Evolutionary conservation across 139 green algal genomes (phyloP), one percentile per base, ranked within the genome.

Genomic region (Chlamydomonas sphaeroides): DNA sequence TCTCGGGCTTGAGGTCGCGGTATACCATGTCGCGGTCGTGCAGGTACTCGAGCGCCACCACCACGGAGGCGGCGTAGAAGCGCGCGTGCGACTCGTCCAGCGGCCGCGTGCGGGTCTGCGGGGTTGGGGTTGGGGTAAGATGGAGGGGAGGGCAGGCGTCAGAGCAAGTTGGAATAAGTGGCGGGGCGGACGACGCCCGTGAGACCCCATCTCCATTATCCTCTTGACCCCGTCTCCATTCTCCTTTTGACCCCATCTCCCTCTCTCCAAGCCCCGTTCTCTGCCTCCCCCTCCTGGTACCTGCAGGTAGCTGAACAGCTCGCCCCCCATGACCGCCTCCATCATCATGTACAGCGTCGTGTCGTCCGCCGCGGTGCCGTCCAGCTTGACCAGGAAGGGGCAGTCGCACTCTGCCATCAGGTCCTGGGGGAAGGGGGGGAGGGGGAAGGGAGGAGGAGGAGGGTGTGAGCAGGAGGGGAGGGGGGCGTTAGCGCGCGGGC

Each of bases 271-370:
- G n/a, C n/a, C n/a, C n/a, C n/a, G n/a, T n/a, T n/a, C n/a, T 51
- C 45, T 14, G 7, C 49, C 49, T 20, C 21, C 49, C 7, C 4
- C 10, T 11, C 15, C 62, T 42, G 49, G 14, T 32, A 90, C 91
- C 89, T 95, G 90, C 65, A 99, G 89, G 89, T 97, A 96, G 10
- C 89, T 93, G 88, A 99, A 99, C 17, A 99, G 88, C 89, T 99
- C 96, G 6, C 96, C 96, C 5, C 96, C 96, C 91, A 97, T 93
- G 59, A 97, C 91, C 4, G 85, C 86, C 78, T 98, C 95, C 93
- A 98, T 93, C 72, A 98, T 84, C 92, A 99, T 95, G 90, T 98
- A 98, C 41, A 95, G 71, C 39, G 80, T 90, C 30, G 86, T 72
- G 42, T 91, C 88, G 81, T 95, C 92, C 80, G 94, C 85, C 85